Percentiles rank a stretch among this genome's conserved stretches.
Conservation (phyloP, 2,329 filamentous ascomycete genomes). For the Pseudocercospora macadamiae region DNA sequence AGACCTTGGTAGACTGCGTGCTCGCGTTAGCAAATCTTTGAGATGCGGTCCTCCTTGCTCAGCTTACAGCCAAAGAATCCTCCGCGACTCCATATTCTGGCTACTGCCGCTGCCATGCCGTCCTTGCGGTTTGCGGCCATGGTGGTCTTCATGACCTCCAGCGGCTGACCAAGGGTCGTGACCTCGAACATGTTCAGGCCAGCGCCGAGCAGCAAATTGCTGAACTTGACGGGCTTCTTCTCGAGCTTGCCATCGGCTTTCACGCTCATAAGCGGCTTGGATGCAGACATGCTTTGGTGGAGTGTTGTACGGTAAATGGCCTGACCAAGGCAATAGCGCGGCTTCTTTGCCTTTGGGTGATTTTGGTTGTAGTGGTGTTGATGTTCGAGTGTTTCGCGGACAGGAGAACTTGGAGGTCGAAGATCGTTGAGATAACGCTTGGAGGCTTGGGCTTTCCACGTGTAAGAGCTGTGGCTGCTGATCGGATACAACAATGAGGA, state of each 20-base stretch:
- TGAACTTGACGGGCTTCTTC: constrained; percentile 99
- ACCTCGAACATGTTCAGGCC: constrained; percentile 95
- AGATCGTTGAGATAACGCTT: constrained; percentile 5
- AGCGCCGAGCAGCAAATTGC: constrained; percentile 92
- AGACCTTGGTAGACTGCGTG: constrained; percentile 93
- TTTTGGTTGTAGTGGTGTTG: constrained; percentile 24
- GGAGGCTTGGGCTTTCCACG: neutral
- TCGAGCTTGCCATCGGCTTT: constrained; percentile 60
- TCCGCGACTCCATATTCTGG: constrained; percentile 90
- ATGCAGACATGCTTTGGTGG: constrained; percentile 46
- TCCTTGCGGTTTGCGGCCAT: constrained; percentile 97
- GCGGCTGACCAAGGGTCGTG: constrained; percentile 73
- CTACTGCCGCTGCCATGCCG: constrained; percentile 78
- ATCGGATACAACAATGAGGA: neutral
- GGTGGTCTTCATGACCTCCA: constrained; percentile 99
- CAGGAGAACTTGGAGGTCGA: constrained; percentile 8
- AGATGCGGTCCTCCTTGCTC: neutral
- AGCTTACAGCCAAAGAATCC: constrained; percentile 89
- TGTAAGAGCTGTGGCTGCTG: neutral
- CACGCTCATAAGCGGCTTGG: constrained; percentile 29
- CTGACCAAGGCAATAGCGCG: constrained; percentile 95
- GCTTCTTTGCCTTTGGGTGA: constrained; percentile 71
- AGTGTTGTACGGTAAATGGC: constrained; percentile 58
- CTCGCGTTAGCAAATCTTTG: neutral
- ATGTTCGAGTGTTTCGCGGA: constrained; percentile 11